Evolutionary conservation across 257 asterid genomes (phyloP).

Genomic region (Penstemon davidsonii): DNA sequence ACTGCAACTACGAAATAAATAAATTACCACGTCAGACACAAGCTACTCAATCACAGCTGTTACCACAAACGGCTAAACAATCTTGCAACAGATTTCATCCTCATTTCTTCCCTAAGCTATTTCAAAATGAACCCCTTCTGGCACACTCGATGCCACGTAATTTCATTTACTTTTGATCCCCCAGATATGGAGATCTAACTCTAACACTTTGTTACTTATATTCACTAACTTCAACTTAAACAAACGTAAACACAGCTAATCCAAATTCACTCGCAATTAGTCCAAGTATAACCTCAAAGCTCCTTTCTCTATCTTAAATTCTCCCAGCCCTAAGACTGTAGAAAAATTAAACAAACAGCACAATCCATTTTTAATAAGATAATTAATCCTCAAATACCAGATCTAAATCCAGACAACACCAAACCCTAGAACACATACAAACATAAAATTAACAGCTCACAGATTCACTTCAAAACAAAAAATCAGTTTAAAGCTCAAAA

Average conservation of each 20-base stretch:
- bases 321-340: background rate
- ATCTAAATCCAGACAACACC: conserved; percentile 24
- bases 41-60: background rate
- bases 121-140: background rate
- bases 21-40: background rate
- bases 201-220: background rate
- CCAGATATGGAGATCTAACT: background rate
- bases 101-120: background rate
- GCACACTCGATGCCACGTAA: background rate
- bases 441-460: conserved; percentile 10
- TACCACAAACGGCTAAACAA: conserved; percentile 1
- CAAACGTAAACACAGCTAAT: conserved; percentile 9
- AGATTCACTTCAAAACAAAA: conserved; percentile 10
- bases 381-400: conserved; percentile 19
- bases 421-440: background rate
- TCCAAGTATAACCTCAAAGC: background rate
- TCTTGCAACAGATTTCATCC: background rate
- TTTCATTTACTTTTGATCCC: background rate
- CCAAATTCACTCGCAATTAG: background rate
- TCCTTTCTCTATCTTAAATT: background rate
- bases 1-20: background rate
- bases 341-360: background rate
- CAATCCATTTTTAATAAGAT: background rate
- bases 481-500: conserved; percentile 4
- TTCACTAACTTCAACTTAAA: conserved; percentile 3